These are phyloP conservation scores for Choiromyces venosus DNA, from an alignment of 495 filamentous ascomycete species.

Conservation along the genomic window DNA sequence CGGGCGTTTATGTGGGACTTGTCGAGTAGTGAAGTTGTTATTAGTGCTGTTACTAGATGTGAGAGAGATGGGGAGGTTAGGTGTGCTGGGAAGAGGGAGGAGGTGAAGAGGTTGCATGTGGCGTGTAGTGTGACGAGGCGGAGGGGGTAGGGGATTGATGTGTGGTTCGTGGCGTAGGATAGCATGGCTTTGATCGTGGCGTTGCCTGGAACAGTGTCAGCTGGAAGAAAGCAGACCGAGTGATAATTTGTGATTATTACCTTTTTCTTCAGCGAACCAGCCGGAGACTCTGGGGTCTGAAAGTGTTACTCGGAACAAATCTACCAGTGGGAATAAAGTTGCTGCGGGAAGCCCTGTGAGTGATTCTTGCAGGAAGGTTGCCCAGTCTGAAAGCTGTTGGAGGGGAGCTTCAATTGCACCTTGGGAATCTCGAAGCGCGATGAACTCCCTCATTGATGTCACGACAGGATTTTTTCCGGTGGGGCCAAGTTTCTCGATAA, in stretches of 20 bases:
- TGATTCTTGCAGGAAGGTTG: slow-evolving; percentile 50
- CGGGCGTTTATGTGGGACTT: slow-evolving; percentile 53
- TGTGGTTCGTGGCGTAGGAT: slow-evolving; percentile 50
- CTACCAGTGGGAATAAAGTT: slow-evolving; percentile 69
- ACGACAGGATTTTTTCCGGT: slow-evolving; percentile 52
- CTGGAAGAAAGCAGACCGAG: slow-evolving; percentile 6
- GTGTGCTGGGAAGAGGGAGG: slow-evolving; percentile 52
- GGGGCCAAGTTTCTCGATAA: slow-evolving; percentile 66
- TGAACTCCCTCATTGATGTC: slow-evolving; percentile 57
- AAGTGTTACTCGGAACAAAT: slow-evolving; percentile 71
- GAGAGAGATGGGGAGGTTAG: slow-evolving; percentile 44
- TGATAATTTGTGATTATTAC: slow-evolving; percentile 25
- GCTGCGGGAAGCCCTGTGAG: slow-evolving; percentile 52
- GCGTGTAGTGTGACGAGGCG: slow-evolving; percentile 69
- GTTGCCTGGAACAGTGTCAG: slow-evolving; percentile 44
- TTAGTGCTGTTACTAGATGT: slow-evolving; percentile 45
- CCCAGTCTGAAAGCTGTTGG: slow-evolving; percentile 55
- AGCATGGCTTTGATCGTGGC: slow-evolving; percentile 62
- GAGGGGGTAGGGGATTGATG: slow-evolving; percentile 66
- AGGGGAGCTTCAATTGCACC: slow-evolving; percentile 57
- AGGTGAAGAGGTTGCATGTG: slow-evolving; percentile 59
- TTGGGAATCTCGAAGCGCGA: slow-evolving; percentile 52
- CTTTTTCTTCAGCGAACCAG: slow-evolving; percentile 71
- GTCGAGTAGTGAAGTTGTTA: slow-evolving; percentile 55
- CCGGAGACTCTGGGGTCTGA: slow-evolving; percentile 79